phyloP scores from a whole-genome alignment of 2,329 filamentous ascomycete genomes.

The Ophiocordyceps robertsii region DNA sequence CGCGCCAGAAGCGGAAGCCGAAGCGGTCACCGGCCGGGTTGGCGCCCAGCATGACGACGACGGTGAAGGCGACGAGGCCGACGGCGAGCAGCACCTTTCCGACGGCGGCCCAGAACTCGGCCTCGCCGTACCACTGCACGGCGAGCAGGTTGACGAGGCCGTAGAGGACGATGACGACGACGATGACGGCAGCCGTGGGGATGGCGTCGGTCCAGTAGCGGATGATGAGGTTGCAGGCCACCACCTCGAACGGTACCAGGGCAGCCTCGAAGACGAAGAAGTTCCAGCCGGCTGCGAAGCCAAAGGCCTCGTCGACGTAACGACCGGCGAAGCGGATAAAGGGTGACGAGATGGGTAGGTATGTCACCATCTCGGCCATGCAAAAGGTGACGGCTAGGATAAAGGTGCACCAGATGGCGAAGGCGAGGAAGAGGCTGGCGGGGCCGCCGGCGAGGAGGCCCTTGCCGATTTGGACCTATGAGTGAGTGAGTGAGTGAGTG shows the following conservation, averaged over 20 bases:
- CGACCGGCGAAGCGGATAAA: constrained; percentile 68
- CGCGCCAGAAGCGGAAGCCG: constrained; percentile 54
- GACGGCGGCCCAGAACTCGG: constrained; percentile 62
- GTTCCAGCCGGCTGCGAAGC: constrained; percentile 61
- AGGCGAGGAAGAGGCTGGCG: constrained; percentile 43
- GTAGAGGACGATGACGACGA: constrained; percentile 33
- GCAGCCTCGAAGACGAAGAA: constrained; percentile 59
- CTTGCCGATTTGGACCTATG: constrained; percentile 39
- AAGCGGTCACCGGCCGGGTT: constrained; percentile 61
- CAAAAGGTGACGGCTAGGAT: constrained; percentile 46
- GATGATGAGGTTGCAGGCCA: constrained; percentile 49
- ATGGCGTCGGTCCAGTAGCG: constrained; percentile 49
- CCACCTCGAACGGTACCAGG: constrained; percentile 55
- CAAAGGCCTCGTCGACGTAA: constrained; percentile 64
- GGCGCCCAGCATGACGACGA: constrained; percentile 71
- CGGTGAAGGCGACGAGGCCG: constrained; percentile 61
- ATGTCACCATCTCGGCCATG: constrained; percentile 67
- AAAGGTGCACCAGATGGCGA: constrained; percentile 47
- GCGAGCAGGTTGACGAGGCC: constrained; percentile 55
- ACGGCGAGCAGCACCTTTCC: constrained; percentile 62
- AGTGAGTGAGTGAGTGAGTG: background rate
- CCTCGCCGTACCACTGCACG: constrained; percentile 63
- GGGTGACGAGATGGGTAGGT: constrained; percentile 61
- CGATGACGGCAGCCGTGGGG: constrained; percentile 47
- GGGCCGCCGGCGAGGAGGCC: constrained; percentile 46